phyloP scores from a whole-genome alignment of 345 rosid species.

The Carallia pectinifolia region DNA sequence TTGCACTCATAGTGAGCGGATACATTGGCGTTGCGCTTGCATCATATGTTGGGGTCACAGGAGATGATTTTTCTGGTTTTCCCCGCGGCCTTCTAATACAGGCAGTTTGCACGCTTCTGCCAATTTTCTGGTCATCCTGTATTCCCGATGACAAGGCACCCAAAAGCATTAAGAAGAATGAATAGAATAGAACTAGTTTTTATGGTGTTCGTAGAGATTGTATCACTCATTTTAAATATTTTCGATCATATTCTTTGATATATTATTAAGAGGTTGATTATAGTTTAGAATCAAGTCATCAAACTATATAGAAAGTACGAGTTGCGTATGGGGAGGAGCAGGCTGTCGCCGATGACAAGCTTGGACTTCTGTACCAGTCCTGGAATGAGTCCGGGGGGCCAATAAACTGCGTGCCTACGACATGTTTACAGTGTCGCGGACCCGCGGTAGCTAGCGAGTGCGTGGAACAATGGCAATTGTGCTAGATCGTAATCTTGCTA shows the following conservation, averaged over 20 bases:
- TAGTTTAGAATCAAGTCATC: background rate
- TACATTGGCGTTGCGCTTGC: conserved; percentile 75
- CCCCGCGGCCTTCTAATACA: conserved; percentile 57
- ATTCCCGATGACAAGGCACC: conserved; percentile 47
- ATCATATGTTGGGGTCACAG: conserved; percentile 57
- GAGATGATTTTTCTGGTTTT: conserved; percentile 62
- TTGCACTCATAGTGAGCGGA: conserved; percentile 70
- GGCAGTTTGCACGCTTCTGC: conserved; percentile 59
- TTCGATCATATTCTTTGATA: background rate
- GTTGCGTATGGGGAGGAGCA: too few species aligned
- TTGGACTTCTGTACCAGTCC: too few species aligned
- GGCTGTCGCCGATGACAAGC: too few species aligned
- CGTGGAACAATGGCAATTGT: too few species aligned
- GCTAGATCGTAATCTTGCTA: too few species aligned
- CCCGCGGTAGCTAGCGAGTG: too few species aligned
- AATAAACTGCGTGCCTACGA: too few species aligned
- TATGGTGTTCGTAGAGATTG: background rate
- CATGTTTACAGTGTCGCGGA: too few species aligned
- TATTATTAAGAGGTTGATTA: background rate
- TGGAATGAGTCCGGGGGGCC: too few species aligned
- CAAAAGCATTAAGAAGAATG: conserved; percentile 35
- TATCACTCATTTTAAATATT: background rate
- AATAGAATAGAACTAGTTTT: conserved; percentile 11
- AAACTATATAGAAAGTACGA: too few species aligned
- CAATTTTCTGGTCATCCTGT: conserved; percentile 52